Percentiles rank a stretch among this genome's conserved stretches.
Evolutionary conservation across 2,329 filamentous ascomycete species (phyloP).

Genomic region (Acephala macrosclerotiorum): DNA sequence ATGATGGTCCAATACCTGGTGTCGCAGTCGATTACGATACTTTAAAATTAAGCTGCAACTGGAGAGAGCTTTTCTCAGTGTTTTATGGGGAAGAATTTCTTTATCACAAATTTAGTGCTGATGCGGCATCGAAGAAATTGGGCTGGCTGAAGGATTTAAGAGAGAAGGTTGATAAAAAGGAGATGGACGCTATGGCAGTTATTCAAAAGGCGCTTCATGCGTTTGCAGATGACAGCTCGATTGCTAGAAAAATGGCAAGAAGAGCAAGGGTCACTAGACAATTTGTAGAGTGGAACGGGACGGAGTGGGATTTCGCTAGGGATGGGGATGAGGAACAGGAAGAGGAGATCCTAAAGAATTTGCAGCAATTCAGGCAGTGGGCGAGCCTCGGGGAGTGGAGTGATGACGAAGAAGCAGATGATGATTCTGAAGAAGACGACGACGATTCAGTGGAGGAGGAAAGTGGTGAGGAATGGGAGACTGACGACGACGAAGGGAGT

Average conservation of each 20-base stretch:
- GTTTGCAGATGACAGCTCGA: slow-evolving; percentile 16
- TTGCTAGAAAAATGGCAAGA: slow-evolving; percentile 17
- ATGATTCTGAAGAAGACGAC: slow-evolving; percentile 11
- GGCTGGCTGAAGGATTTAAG: slow-evolving; percentile 20
- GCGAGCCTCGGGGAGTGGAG: slow-evolving; percentile 13
- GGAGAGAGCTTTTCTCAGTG: slow-evolving; percentile 19
- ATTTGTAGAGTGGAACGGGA: slow-evolving; percentile 19
- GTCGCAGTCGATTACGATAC: slow-evolving; percentile 21
- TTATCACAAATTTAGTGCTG: slow-evolving; percentile 12
- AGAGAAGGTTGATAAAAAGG: slow-evolving; percentile 15
- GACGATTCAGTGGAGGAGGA: slow-evolving; percentile 15
- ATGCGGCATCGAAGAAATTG: slow-evolving; percentile 11
- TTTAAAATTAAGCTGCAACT: slow-evolving; percentile 23
- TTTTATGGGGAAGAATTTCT: slow-evolving; percentile 28
- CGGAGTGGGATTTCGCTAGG: slow-evolving; percentile 17
- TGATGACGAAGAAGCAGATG: slow-evolving; percentile 15
- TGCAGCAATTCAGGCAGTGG: slow-evolving; percentile 1
- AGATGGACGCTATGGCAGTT: slow-evolving; percentile 15
- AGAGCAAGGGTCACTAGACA: slow-evolving; percentile 24
- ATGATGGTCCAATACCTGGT: slow-evolving; percentile 26
- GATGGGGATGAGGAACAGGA: slow-evolving; percentile 22
- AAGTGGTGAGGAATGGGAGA: slow-evolving; percentile 11
- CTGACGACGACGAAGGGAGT: slow-evolving; percentile 12
- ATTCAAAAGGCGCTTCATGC: slow-evolving; percentile 18
- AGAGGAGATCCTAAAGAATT: not conserved